phyloP scores from a whole-genome alignment of 768 basidiomycete species.

The Phanerochaete carnosa region DNA sequence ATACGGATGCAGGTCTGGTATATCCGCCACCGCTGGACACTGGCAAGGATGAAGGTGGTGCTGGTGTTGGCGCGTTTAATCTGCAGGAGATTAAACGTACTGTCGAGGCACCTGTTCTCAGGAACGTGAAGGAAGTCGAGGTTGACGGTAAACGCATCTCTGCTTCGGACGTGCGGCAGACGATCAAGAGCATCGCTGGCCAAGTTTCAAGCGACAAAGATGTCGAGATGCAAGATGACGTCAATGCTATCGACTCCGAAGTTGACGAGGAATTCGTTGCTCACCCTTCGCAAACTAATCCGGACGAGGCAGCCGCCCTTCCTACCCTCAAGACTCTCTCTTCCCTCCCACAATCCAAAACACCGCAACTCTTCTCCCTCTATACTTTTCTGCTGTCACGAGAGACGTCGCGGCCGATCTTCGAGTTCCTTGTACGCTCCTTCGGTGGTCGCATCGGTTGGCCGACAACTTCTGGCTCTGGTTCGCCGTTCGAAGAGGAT shows the following conservation, averaged over 20 bases:
- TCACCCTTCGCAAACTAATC: slow-evolving; percentile 51
- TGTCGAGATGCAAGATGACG: slow-evolving; percentile 28
- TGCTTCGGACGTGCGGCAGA: slow-evolving; percentile 58
- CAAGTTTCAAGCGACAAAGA: slow-evolving; percentile 30
- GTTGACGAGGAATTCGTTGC: slow-evolving; percentile 65
- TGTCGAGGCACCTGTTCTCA: slow-evolving; percentile 16
- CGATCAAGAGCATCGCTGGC: slow-evolving; percentile 51
- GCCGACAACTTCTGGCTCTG: slow-evolving; percentile 76
- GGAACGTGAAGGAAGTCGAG: slow-evolving; percentile 31
- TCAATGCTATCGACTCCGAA: slow-evolving; percentile 25
- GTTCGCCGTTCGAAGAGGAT: slow-evolving; percentile 73
- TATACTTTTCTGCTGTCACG: slow-evolving; percentile 94
- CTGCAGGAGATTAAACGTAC: slow-evolving; percentile 48
- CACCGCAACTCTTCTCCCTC: slow-evolving; percentile 71
- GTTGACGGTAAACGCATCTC: slow-evolving; percentile 44
- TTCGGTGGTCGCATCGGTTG: slow-evolving; percentile 93
- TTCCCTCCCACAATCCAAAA: slow-evolving; percentile 52
- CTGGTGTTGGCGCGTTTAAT: slow-evolving; percentile 85
- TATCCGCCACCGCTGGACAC: slow-evolving; percentile 93
- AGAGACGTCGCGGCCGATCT: slow-evolving; percentile 85
- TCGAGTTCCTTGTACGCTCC: slow-evolving; percentile 90
- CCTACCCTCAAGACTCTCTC: slow-evolving; percentile 69
- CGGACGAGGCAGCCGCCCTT: slow-evolving; percentile 44
- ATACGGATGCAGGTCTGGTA: slow-evolving; percentile 85
- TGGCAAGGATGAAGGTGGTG: slow-evolving; percentile 78